Conservation (phyloP, 2,329 filamentous ascomycete genomes). For the Cephalotrichum gorgonifer region DNA sequence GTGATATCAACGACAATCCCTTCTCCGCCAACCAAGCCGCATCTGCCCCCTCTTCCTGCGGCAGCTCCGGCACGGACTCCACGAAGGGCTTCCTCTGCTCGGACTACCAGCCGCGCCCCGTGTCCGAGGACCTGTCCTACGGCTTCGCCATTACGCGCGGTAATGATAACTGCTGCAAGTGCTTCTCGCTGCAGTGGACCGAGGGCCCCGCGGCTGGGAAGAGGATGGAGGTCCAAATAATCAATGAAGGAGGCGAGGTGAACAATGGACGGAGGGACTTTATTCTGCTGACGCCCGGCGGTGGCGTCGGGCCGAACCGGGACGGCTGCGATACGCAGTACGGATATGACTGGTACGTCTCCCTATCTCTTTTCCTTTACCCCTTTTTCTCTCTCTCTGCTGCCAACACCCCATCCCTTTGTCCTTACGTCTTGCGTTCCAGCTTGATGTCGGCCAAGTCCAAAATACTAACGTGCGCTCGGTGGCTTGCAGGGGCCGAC, state of each 20-base stretch:
- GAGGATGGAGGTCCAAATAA: constrained; percentile 13
- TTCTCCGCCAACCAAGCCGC: constrained; percentile 12
- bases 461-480: too few species aligned
- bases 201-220: constrained; percentile 12
- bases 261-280: constrained; percentile 2
- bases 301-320: constrained; percentile 1
- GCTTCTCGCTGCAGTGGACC: constrained; percentile 10
- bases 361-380: not conserved
- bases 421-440: too few species aligned
- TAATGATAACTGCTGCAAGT: constrained; percentile 6
- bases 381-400: not conserved
- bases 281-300: constrained; percentile 2
- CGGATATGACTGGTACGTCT: constrained; percentile 3
- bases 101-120: constrained; percentile 3
- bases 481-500: constrained; percentile 1
- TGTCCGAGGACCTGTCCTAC: constrained; percentile 1
- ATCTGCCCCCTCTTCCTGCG: constrained; percentile 8
- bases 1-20: constrained; percentile 16
- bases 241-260: constrained; percentile 1
- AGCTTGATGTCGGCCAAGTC: not conserved
- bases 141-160: constrained; percentile 3
- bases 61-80: constrained; percentile 6
- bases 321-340: constrained; percentile 1
- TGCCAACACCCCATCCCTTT: too few species aligned
- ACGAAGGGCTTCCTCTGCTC: constrained; percentile 2